Conservation (phyloP, 176 grass and related monocot species). For the Triticum dicoccoides region DNA sequence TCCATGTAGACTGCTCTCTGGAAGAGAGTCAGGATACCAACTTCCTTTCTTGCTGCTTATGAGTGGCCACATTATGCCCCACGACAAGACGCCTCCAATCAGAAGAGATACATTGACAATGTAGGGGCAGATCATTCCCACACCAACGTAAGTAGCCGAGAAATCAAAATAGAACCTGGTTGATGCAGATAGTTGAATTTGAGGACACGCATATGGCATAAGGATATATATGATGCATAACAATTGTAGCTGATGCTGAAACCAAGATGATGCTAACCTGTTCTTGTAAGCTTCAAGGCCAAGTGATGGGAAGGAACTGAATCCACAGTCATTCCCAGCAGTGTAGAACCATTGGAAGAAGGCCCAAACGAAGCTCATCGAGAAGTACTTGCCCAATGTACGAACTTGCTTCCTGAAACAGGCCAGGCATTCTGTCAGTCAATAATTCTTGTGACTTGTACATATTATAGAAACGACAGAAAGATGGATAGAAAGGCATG, state of each 20-base stretch:
- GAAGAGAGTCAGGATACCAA: constrained; percentile 54
- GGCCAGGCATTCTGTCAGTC: not conserved
- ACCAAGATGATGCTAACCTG: constrained; percentile 32
- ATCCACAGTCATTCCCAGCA: constrained; percentile 61
- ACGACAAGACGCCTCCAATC: constrained; percentile 61
- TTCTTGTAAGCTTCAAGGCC: constrained; percentile 69
- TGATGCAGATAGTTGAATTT: not conserved
- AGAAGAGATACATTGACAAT: constrained; percentile 76
- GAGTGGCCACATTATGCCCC: constrained; percentile 83
- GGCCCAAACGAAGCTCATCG: constrained; percentile 64
- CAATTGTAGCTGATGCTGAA: not conserved
- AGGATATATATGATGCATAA: not conserved
- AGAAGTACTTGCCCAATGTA: constrained; percentile 63
- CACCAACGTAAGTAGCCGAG: constrained; percentile 78
- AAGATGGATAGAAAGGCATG: not conserved
- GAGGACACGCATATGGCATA: not conserved
- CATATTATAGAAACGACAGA: not conserved
- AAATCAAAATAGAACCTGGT: constrained; percentile 81
- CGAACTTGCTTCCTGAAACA: constrained; percentile 74
- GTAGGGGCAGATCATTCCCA: constrained; percentile 89
- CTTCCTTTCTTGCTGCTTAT: constrained; percentile 65
- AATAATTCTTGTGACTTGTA: not conserved
- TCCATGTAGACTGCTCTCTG: constrained; percentile 45
- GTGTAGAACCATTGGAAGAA: constrained; percentile 99
- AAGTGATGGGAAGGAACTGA: constrained; percentile 52